Evolutionary conservation across 768 basidiomycete genomes (phyloP).

Genomic region (Boletus eberwhitei): DNA sequence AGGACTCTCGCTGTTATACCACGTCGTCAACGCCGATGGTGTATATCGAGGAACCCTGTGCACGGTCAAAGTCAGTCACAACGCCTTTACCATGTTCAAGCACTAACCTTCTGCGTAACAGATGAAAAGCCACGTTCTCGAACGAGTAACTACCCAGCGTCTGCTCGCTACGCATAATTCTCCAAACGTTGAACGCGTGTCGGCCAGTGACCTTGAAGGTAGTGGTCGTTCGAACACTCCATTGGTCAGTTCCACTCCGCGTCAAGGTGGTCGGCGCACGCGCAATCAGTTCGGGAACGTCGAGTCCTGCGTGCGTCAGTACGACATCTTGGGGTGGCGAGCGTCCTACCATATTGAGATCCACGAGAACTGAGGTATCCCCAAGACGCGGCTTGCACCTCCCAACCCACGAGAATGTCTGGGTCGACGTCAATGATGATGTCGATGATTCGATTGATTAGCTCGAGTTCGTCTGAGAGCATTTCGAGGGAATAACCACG

Average conservation of each 20-base stretch:
- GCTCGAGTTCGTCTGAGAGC: slow-evolving; percentile 69
- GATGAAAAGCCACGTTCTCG: slow-evolving; percentile 84
- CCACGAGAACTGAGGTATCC: slow-evolving; percentile 81
- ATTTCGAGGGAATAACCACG: slow-evolving; percentile 46
- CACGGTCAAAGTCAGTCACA: background rate
- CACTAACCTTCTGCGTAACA: slow-evolving; percentile 69
- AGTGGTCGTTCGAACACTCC: slow-evolving; percentile 71
- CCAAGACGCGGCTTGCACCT: slow-evolving; percentile 86
- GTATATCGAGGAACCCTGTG: slow-evolving; percentile 76
- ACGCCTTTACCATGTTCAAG: background rate
- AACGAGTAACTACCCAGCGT: slow-evolving; percentile 78
- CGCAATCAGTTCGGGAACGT: slow-evolving; percentile 69
- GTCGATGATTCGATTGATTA: slow-evolving; percentile 77
- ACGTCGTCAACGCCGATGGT: slow-evolving; percentile 54
- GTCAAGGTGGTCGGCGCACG: slow-evolving; percentile 56
- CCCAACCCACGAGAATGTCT: slow-evolving; percentile 91
- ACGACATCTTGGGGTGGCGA: background rate
- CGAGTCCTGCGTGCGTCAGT: slow-evolving; percentile 51
- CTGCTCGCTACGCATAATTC: slow-evolving; percentile 85
- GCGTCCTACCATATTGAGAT: slow-evolving; percentile 46
- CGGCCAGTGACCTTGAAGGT: slow-evolving; percentile 83
- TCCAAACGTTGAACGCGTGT: slow-evolving; percentile 91
- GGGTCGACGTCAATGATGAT: slow-evolving; percentile 77
- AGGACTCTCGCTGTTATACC: slow-evolving; percentile 63
- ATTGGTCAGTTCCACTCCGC: slow-evolving; percentile 49